Percentiles rank a stretch among this genome's conserved stretches.
These are phyloP conservation scores for Paecilomyces sp. DNA, from an alignment of 2,329 filamentous ascomycete genomes.

Conservation along the genomic window DNA sequence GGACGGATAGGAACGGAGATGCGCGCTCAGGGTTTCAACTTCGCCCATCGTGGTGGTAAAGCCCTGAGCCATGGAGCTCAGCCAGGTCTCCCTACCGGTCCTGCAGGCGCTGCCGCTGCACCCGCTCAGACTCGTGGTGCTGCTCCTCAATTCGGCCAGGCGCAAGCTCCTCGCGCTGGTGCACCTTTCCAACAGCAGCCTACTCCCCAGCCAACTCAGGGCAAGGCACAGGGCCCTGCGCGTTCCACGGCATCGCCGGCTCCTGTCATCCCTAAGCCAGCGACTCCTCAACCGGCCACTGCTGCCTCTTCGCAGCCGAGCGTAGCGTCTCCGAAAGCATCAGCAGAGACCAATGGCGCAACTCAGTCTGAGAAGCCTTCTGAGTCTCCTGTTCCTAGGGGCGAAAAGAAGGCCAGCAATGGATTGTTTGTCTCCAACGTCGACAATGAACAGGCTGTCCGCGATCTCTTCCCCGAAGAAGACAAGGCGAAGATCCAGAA, in stretches of 20 bases:
- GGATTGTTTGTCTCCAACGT: constrained; percentile 88
- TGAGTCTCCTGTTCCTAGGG: constrained; percentile 49
- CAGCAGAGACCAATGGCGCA: constrained; percentile 45
- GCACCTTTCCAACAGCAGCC: constrained; percentile 24
- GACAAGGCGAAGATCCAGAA: constrained; percentile 74
- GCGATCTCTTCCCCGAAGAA: constrained; percentile 73
- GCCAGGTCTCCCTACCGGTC: constrained; percentile 11
- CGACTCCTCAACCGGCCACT: constrained; percentile 29
- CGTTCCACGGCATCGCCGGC: constrained; percentile 31
- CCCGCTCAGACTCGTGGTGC: constrained; percentile 26
- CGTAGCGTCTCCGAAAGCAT: constrained; percentile 40
- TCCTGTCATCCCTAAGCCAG: constrained; percentile 34
- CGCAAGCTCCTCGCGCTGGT: constrained; percentile 24
- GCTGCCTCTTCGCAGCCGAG: constrained; percentile 34
- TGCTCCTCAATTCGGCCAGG: constrained; percentile 36
- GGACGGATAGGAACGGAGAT: constrained; percentile 97
- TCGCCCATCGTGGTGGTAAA: constrained; percentile 89
- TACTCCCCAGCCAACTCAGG: constrained; percentile 20
- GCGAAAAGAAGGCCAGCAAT: constrained; percentile 60
- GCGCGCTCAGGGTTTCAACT: constrained; percentile 98
- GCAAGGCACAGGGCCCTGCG: constrained; percentile 22
- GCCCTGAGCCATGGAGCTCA: constrained; percentile 41
- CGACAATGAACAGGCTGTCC: constrained; percentile 73
- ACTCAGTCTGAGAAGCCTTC: constrained; percentile 36
- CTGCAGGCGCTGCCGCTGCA: constrained; percentile 28